These are phyloP conservation scores for Coniella lustricola DNA, from an alignment of 2,329 filamentous ascomycete species.

Conservation along the genomic window DNA sequence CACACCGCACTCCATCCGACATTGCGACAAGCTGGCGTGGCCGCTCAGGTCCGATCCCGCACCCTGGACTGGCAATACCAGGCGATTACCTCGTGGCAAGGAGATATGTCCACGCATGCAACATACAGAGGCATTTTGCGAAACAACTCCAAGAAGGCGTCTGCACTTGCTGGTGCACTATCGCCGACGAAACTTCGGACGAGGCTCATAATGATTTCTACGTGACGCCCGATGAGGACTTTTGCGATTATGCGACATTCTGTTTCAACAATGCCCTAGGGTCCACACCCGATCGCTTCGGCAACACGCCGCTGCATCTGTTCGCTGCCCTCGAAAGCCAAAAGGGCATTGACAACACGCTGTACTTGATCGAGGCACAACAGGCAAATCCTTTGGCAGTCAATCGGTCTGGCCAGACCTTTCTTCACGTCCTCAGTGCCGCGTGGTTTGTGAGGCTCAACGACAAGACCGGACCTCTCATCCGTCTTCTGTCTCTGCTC, in stretches of 20 bases:
- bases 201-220: slow-evolving; percentile 19
- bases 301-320: slow-evolving; percentile 41
- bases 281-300: slow-evolving; percentile 32
- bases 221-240: slow-evolving; percentile 21
- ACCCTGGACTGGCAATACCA: slow-evolving; percentile 32
- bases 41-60: slow-evolving; percentile 7
- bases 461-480: slow-evolving; percentile 20
- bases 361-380: slow-evolving; percentile 23
- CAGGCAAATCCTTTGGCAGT: slow-evolving; percentile 22
- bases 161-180: slow-evolving; percentile 26
- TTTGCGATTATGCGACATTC: slow-evolving; percentile 23
- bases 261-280: slow-evolving; percentile 17
- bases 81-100: slow-evolving; percentile 40
- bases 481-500: slow-evolving; percentile 27
- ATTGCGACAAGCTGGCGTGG: slow-evolving; percentile 17
- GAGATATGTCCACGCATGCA: slow-evolving; percentile 12
- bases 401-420: slow-evolving; percentile 42
- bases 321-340: slow-evolving; percentile 31
- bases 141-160: slow-evolving; percentile 13
- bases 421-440: slow-evolving; percentile 36
- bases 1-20: slow-evolving; percentile 8
- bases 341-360: slow-evolving; percentile 16
- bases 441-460: slow-evolving; percentile 27
- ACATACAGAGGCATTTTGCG: slow-evolving; percentile 8
- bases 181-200: slow-evolving; percentile 22